Conservation (phyloP, 768 basidiomycete genomes). For the Lactarius deliciosus region DNA sequence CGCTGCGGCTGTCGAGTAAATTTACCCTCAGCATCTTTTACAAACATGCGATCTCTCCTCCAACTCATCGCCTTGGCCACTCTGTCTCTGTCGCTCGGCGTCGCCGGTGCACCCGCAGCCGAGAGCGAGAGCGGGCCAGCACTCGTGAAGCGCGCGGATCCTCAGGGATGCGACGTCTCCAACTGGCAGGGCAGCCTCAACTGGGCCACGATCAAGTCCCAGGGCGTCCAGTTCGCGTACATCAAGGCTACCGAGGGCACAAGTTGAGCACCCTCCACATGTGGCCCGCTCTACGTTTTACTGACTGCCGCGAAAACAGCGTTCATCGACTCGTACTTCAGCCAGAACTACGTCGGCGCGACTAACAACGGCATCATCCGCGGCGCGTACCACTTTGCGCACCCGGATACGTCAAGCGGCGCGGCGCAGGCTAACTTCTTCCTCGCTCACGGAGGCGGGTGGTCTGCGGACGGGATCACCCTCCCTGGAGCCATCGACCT, state of each 20-base stretch:
- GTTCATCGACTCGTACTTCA: slow-evolving; percentile 48
- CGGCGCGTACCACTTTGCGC: slow-evolving; percentile 62
- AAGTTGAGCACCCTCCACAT: slow-evolving; percentile 34
- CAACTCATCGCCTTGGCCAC: slow-evolving; percentile 20
- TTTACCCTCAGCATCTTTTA: background rate
- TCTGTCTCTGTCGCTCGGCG: slow-evolving; percentile 20
- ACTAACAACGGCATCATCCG: slow-evolving; percentile 56
- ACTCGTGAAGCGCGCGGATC: slow-evolving; percentile 40
- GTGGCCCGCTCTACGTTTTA: background rate
- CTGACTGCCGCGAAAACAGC: slow-evolving; percentile 31
- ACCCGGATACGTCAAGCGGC: slow-evolving; percentile 51
- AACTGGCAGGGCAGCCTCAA: slow-evolving; percentile 48
- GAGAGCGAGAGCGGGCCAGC: background rate
- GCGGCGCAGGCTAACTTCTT: slow-evolving; percentile 61
- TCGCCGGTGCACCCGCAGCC: background rate
- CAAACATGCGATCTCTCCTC: slow-evolving; percentile 8
- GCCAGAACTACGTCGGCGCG: slow-evolving; percentile 53
- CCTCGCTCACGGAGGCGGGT: slow-evolving; percentile 52
- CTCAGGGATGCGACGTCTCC: slow-evolving; percentile 58
- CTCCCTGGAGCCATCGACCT: slow-evolving; percentile 66
- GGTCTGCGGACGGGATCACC: slow-evolving; percentile 56
- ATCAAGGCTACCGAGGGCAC: slow-evolving; percentile 71
- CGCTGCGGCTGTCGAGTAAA: background rate
- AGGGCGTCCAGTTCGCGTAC: slow-evolving; percentile 55
- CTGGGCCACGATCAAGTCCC: slow-evolving; percentile 51